Conservation (phyloP, 768 basidiomycete genomes). For the Mycena crocata region DNA sequence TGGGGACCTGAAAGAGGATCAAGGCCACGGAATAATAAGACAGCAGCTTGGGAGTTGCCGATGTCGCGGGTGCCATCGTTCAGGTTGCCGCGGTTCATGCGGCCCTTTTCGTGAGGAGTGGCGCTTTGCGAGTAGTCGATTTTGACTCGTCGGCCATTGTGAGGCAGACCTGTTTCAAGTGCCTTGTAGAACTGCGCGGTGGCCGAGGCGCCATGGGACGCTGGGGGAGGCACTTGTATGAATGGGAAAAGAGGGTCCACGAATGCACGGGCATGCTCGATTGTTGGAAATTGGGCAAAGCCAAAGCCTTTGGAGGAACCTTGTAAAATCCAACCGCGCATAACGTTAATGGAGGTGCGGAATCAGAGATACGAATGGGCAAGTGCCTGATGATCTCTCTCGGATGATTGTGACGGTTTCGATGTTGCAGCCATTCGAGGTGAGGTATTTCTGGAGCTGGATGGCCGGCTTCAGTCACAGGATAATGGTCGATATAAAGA, state of each 20-base stretch:
- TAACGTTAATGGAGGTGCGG: constrained; percentile 80
- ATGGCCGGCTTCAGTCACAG: constrained; percentile 51
- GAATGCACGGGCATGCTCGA: constrained; percentile 91
- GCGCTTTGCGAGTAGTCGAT: constrained; percentile 96
- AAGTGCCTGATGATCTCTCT: constrained; percentile 97
- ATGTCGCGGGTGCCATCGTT: constrained; percentile 98
- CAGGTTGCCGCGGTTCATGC: constrained; percentile 67
- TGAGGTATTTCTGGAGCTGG: constrained; percentile 85
- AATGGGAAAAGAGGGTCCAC: constrained; percentile 93
- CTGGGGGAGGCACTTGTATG: constrained; percentile 91
- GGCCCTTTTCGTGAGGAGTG: constrained; percentile 74
- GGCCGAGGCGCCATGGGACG: constrained; percentile 86
- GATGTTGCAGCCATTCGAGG: constrained; percentile 76
- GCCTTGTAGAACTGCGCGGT: constrained; percentile 79
- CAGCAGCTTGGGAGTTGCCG: constrained; percentile 83
- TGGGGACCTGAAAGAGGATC: constrained; percentile 90
- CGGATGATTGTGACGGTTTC: constrained; percentile 95
- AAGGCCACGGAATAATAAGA: constrained; percentile 90
- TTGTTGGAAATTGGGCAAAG: constrained; percentile 91
- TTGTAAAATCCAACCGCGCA: constrained; percentile 77
- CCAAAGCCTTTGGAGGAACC: constrained; percentile 96
- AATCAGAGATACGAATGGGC: constrained; percentile 78
- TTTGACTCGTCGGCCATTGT: constrained; percentile 89
- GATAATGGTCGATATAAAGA: constrained; percentile 44
- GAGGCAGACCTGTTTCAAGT: constrained; percentile 74